Conservation (phyloP, 2,329 filamentous ascomycete genomes). For the Trichoderma koningiopsis region DNA sequence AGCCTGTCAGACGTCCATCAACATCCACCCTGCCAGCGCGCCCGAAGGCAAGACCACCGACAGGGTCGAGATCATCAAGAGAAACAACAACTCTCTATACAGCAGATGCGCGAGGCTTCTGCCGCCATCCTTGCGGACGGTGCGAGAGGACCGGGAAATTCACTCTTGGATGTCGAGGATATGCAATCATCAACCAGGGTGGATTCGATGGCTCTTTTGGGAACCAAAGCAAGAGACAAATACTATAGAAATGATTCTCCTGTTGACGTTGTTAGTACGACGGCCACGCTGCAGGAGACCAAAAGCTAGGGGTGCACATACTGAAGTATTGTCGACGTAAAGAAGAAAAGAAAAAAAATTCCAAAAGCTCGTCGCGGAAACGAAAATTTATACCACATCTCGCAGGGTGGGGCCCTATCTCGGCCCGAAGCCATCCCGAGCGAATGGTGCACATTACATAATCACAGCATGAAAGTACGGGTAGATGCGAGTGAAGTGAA, state of each 20-base stretch:
- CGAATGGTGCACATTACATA: background rate
- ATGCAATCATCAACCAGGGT: slow-evolving; percentile 91
- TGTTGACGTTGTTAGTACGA: slow-evolving; percentile 37
- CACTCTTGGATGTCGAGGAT: slow-evolving; percentile 90
- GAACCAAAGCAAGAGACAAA: slow-evolving; percentile 89
- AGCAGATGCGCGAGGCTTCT: slow-evolving; percentile 42
- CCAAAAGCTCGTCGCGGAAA: slow-evolving; percentile 36
- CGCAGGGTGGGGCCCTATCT: background rate
- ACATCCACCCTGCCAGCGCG: slow-evolving; percentile 75
- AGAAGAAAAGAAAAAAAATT: slow-evolving; percentile 52
- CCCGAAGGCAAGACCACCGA: slow-evolving; percentile 72
- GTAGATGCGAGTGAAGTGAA: too few relatives aligned
- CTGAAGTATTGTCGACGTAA: slow-evolving; percentile 66
- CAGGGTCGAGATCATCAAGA: slow-evolving; percentile 89
- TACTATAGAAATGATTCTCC: slow-evolving; percentile 98
- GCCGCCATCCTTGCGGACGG: slow-evolving; percentile 65
- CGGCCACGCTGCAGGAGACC: slow-evolving; percentile 25
- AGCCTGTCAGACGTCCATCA: slow-evolving; percentile 87
- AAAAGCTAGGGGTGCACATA: slow-evolving; percentile 42
- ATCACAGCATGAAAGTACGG: too few relatives aligned
- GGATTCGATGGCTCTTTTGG: slow-evolving; percentile 87
- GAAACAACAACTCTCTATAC: slow-evolving; percentile 72
- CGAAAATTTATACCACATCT: slow-evolving; percentile 37
- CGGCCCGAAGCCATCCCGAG: slow-evolving; percentile 1
- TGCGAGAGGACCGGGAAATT: slow-evolving; percentile 64